Conservation (phyloP, 2,329 filamentous ascomycete species). For the Clonostachys byssicola region DNA sequence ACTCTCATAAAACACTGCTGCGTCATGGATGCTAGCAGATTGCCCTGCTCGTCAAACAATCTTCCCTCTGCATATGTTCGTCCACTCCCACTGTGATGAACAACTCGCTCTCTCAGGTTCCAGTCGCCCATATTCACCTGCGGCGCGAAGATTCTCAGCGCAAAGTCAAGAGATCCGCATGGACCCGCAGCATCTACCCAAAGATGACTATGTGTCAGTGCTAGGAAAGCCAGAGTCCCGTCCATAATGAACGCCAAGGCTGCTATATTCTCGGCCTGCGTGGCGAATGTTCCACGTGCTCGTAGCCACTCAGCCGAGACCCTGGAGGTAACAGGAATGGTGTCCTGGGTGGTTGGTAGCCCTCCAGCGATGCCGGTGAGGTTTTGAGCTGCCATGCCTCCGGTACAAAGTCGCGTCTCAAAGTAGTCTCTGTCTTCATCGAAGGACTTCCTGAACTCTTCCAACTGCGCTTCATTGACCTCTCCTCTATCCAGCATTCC, state of each 20-base stretch:
- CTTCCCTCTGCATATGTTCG: background rate
- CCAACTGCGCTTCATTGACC: slow-evolving; percentile 5
- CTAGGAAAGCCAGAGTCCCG: slow-evolving; percentile 33
- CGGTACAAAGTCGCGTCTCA: slow-evolving; percentile 25
- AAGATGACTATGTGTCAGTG: slow-evolving; percentile 33
- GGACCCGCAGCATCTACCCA: slow-evolving; percentile 37
- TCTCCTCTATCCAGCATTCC: slow-evolving; percentile 2
- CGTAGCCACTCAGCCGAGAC: slow-evolving; percentile 36
- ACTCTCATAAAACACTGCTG: slow-evolving; percentile 35
- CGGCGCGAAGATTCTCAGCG: slow-evolving; percentile 34
- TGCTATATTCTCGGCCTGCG: slow-evolving; percentile 23
- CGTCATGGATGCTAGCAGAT: slow-evolving; percentile 39
- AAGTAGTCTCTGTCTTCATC: slow-evolving; percentile 18
- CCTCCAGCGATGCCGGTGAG: slow-evolving; percentile 32
- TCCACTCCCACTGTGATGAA: slow-evolving; percentile 20
- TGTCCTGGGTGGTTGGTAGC: slow-evolving; percentile 25
- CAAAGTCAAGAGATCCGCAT: slow-evolving; percentile 42
- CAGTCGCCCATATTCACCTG: slow-evolving; percentile 32
- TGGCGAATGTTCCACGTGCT: slow-evolving; percentile 9
- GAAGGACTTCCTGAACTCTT: slow-evolving; percentile 19
- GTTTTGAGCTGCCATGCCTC: slow-evolving; percentile 36
- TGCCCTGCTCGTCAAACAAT: slow-evolving; percentile 19
- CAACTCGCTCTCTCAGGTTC: slow-evolving; percentile 35
- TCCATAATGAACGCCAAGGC: slow-evolving; percentile 39
- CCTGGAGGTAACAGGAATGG: slow-evolving; percentile 22